Evolutionary conservation across 352 stramenopile species (phyloP).

Genomic region (Globisporangium yorkense): DNA sequence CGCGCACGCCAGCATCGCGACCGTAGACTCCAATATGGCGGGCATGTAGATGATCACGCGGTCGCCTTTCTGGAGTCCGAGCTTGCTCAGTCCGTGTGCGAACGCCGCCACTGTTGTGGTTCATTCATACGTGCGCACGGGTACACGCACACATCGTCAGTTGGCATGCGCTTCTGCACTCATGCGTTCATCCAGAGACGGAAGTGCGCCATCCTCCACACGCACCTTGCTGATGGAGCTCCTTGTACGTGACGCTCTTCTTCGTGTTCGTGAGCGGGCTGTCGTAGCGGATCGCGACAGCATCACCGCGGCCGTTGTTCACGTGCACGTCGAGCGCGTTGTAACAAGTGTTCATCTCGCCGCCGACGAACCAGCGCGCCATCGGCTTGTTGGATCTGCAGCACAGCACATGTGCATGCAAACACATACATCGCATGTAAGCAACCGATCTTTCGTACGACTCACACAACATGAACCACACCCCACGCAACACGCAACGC

Average conservation of each 20-base stretch:
- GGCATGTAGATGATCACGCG: conserved; percentile 98
- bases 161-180: background rate
- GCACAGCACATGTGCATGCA: background rate
- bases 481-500: background rate
- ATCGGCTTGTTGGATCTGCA: conserved; percentile 25
- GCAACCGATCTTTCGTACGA: too few relatives aligned
- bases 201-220: background rate
- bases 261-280: conserved; percentile 54
- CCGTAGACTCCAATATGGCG: conserved; percentile 93
- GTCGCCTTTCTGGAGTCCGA: conserved; percentile 90
- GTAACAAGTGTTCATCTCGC: conserved; percentile 69
- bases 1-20: conserved; percentile 97
- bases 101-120: conserved; percentile 24
- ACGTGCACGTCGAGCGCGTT: conserved; percentile 61
- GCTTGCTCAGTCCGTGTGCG: conserved; percentile 93
- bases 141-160: background rate
- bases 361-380: conserved; percentile 43
- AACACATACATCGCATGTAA: background rate
- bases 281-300: conserved; percentile 51
- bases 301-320: conserved; percentile 40
- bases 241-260: conserved; percentile 39
- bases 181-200: background rate
- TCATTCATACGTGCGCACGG: background rate
- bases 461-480: too few relatives aligned
- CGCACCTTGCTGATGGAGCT: conserved; percentile 31